Conservation (phyloP, 2,329 filamentous ascomycete genomes). For the Diaporthe velutina region DNA sequence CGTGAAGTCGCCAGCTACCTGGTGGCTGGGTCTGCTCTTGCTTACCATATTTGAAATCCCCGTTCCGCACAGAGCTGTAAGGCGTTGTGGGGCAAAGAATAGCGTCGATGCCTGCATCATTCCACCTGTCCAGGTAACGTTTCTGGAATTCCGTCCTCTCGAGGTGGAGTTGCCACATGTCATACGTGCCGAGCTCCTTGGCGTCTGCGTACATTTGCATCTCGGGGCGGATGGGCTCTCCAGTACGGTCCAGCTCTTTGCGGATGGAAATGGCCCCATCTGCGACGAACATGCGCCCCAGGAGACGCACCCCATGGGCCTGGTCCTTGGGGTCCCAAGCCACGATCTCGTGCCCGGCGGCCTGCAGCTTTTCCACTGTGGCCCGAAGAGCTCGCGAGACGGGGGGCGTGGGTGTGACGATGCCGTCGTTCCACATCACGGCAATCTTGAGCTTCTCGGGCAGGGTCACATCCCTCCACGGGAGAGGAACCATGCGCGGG, state of each 20-base stretch:
- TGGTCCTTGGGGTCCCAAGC: conserved; percentile 63
- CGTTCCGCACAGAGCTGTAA: conserved; percentile 57
- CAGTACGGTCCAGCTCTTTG: conserved; percentile 54
- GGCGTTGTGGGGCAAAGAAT: conserved; percentile 70
- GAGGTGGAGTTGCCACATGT: conserved; percentile 62
- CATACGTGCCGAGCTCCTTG: conserved; percentile 54
- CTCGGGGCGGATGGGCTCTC: conserved; percentile 57
- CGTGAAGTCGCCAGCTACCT: too few relatives aligned
- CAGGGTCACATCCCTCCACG: conserved; percentile 60
- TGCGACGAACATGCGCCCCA: conserved; percentile 61
- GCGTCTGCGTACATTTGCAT: conserved; percentile 51
- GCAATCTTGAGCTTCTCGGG: conserved; percentile 65
- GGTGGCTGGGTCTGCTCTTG: not conserved
- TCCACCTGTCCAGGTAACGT: conserved; percentile 55
- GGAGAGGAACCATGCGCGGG: conserved; percentile 69
- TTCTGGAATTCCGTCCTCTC: conserved; percentile 61
- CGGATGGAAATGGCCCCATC: conserved; percentile 59
- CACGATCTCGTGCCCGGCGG: conserved; percentile 63
- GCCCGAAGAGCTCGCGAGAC: conserved; percentile 67
- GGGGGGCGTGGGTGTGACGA: conserved; percentile 76
- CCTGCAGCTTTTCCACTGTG: conserved; percentile 57
- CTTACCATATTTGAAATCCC: conserved; percentile 58
- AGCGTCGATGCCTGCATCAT: conserved; percentile 67
- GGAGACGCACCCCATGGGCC: conserved; percentile 50
- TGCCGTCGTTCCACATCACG: conserved; percentile 74